Percentiles rank a stretch among this genome's conserved stretches.
Evolutionary conservation across 1,284 basidiomycete genomes (phyloP).

Genomic region (Sanghuangporus sanghuang): DNA sequence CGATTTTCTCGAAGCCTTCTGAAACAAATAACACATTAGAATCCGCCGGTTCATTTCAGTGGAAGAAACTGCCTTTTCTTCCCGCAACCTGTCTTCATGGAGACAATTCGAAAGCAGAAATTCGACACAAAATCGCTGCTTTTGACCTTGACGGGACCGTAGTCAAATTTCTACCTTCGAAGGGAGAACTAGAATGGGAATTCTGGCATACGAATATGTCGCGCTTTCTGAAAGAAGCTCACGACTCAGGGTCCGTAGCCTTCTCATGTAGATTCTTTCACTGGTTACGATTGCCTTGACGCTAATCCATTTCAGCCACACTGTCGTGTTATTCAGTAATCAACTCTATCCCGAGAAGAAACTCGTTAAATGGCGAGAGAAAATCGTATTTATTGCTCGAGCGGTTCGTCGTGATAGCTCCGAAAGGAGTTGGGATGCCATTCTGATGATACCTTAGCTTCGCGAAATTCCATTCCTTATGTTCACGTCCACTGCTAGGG

Average conservation of each 20-base stretch:
- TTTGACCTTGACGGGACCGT: constrained; percentile 89
- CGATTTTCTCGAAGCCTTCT: constrained; percentile 3
- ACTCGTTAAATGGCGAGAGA: constrained; percentile 66
- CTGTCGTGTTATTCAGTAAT: constrained; percentile 78
- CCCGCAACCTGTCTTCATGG: constrained; percentile 60
- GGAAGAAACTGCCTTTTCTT: constrained; percentile 35
- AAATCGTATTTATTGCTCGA: constrained; percentile 63
- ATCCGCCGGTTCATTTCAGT: constrained; percentile 38
- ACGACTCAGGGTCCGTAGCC: constrained; percentile 52
- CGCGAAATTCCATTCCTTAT: constrained; percentile 72
- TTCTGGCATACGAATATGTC: constrained; percentile 78
- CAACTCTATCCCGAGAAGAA: constrained; percentile 54
- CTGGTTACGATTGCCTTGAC: neutral
- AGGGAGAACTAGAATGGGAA: constrained; percentile 55
- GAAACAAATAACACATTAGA: neutral
- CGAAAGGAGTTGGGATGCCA: neutral
- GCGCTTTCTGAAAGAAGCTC: constrained; percentile 52
- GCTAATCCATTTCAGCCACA: constrained; percentile 41
- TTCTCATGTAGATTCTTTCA: neutral
- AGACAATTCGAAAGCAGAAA: constrained; percentile 45
- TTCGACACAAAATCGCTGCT: constrained; percentile 58
- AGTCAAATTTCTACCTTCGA: constrained; percentile 58
- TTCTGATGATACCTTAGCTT: constrained; percentile 40
- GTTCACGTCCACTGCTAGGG: constrained; percentile 73
- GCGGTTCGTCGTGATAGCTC: constrained; percentile 43